These are phyloP conservation scores for Calonectria crousiana DNA, from an alignment of 2,329 filamentous ascomycete species.

Conservation along the genomic window DNA sequence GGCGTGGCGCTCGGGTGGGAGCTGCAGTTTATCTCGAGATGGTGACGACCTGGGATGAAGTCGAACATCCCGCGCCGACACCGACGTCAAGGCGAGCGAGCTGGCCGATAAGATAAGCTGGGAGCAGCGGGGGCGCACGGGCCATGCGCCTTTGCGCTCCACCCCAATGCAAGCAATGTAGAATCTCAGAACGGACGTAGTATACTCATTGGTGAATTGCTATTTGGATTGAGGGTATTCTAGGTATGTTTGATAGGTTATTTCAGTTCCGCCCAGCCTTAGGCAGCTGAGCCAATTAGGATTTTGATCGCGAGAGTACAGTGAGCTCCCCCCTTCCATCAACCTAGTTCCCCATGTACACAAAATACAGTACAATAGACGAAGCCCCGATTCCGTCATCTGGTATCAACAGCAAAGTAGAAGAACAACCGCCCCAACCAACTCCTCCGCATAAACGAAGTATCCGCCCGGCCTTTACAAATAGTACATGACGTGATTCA, in stretches of 20 bases:
- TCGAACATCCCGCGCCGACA: not conserved
- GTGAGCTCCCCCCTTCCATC: not conserved
- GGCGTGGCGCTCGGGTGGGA: not conserved
- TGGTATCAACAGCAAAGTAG: slow-evolving; percentile 30
- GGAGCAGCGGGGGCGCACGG: not conserved
- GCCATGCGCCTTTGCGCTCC: not conserved
- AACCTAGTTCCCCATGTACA: not conserved
- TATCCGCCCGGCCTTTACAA: not conserved
- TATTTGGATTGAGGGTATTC: not conserved
- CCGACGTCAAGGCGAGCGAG: slow-evolving; percentile 19
- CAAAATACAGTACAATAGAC: not conserved
- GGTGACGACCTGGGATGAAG: not conserved
- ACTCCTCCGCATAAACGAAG: slow-evolving; percentile 11
- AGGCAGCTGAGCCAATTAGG: not conserved
- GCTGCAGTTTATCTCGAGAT: slow-evolving; percentile 11
- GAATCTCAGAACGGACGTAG: not conserved
- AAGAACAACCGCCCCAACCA: slow-evolving; percentile 7
- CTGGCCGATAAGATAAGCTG: slow-evolving; percentile 27
- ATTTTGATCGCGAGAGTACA: not conserved
- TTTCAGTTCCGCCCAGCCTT: not conserved
- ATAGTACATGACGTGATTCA: slow-evolving; percentile 8
- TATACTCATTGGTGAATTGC: not conserved
- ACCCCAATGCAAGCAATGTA: not conserved
- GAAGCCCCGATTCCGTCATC: not conserved
- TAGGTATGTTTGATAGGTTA: not conserved